Evolutionary conservation across 176 grass and related monocot genomes (phyloP), one percentile per base, ranked within the genome.

Genomic region (Alloteropsis semialata): DNA sequence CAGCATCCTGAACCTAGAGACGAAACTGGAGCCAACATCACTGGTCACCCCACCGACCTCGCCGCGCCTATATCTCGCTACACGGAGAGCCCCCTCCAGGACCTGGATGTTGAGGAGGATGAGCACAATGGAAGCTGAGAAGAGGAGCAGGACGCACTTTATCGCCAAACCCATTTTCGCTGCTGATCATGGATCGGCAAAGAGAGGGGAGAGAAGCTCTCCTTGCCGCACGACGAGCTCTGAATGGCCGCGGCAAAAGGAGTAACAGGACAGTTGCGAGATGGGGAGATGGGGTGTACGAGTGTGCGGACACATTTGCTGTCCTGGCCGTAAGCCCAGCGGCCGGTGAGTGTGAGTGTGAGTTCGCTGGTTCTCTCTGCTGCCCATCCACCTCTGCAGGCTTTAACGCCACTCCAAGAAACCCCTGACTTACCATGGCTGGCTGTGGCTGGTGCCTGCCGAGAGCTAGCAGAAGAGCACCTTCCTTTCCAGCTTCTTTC

Each of bases 331-430:
- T 43, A 56, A 43, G 21, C 25, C n/a, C 70, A 45, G 59, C 77
- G 24, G n/a, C 78, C 22, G 59, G 48, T 66, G 15, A 81, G 18
- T 51, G 49, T 19, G 44, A 2, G 34, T 3, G 60, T 4, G 30
- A 43, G 30, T 37, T 37, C 32, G 21, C 27, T 51, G 29, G 21
- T 27, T 42, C 27, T 61, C 27, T 22, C 9, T 38, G 48, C 45
- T 25, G 18, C 72, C 82, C 17, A 89, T 89, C 87, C 44, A 61
- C 44, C 82, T 81, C 70, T 85, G 69, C 77, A 71, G 77, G 81
- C 95, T 92, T 97, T 79, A 91, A 88, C 86, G 86, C 65, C 89
- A 93, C 90, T 91, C 92, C 92, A 97, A 93, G 95, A 62, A 88
- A 97, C 72, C 88, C 59, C 86, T 89, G 90, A 83, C 77, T 71